phyloP scores from a whole-genome alignment of 1,284 basidiomycete genomes.

The Erythrobasidium hasegawianum region DNA sequence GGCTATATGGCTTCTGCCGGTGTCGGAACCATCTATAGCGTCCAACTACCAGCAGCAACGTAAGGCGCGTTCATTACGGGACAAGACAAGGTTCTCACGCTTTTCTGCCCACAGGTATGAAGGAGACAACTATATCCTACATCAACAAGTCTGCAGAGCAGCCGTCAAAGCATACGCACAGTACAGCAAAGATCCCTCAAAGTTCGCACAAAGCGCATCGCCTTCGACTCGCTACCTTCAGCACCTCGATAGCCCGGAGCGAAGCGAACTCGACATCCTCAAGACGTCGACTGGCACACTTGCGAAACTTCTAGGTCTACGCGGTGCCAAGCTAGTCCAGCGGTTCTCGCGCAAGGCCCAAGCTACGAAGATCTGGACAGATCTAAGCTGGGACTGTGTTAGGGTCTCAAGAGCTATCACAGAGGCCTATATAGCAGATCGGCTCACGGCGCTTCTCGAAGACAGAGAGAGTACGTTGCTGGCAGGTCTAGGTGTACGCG shows the following conservation, averaged over 20 bases:
- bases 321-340: constrained; percentile 60
- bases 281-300: background rate
- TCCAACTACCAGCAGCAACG: constrained; percentile 60
- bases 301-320: constrained; percentile 57
- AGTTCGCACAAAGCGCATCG: too few species aligned
- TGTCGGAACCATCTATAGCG: constrained; percentile 62
- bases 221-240: too few species aligned
- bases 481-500: background rate
- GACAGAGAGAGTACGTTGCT: background rate
- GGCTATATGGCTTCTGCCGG: constrained; percentile 69
- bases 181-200: background rate
- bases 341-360: constrained; percentile 52
- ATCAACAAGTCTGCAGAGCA: constrained; percentile 66
- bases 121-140: constrained; percentile 71
- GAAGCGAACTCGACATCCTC: too few species aligned
- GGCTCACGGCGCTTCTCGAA: background rate
- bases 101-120: constrained; percentile 62
- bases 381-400: constrained; percentile 50
- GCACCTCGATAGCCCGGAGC: too few species aligned
- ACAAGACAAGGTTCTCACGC: too few species aligned
- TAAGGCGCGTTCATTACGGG: too few species aligned
- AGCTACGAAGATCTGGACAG: constrained; percentile 44
- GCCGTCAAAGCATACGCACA: constrained; percentile 60
- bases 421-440: constrained; percentile 49
- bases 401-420: constrained; percentile 62